Evolutionary conservation across 2,329 filamentous ascomycete species (phyloP), one percentile per base, ranked within the genome.

Genomic region (Tolypocladium ovalisporum): DNA sequence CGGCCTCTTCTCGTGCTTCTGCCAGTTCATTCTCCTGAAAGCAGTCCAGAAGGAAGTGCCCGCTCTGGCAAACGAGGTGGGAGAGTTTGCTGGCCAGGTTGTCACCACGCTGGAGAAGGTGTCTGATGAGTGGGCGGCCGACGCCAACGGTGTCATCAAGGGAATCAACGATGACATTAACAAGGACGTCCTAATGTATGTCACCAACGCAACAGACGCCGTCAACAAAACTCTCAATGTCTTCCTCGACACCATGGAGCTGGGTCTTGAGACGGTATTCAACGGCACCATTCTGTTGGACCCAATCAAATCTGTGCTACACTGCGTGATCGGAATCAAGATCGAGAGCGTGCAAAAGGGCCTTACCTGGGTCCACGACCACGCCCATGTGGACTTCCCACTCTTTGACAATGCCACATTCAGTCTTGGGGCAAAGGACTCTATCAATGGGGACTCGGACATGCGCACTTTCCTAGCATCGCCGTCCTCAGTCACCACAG

Each of bases 291-390:
- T 92, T 47, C 85, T 96, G 49, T 82, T 90, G 62, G 82, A 86
- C 34, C 89, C 91, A 0, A 86, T 96, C 66, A 79, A 84, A 66
- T 87, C 89, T 49, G 84, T 97, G 37, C 80, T 97, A 61, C 82
- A 89, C 67, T 97, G 94, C 68, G 79, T 97, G n/a, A 84, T 97
- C 62, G 84, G 87, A 9, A 79, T 96, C 67, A 97, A 97, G 76
- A 80, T 97, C 61, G 84, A 89, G 63, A 82, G 85, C 27, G 84
- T 99, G 62, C 84, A 97, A 70, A 87, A 88, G 67, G 94, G 88
- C 15, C 79, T 97, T n/a, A 96, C 89, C 1, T 99, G 93, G 93
- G 88, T 96, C 13, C 83, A 89, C 65, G 87, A 97, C 63, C 77
- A 97, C 68, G 90, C 94, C 4, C 83, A 94, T 60, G 81, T 99